phyloP scores from a whole-genome alignment of 352 stramenopile genomes.

The Lagenidium giganteum region DNA sequence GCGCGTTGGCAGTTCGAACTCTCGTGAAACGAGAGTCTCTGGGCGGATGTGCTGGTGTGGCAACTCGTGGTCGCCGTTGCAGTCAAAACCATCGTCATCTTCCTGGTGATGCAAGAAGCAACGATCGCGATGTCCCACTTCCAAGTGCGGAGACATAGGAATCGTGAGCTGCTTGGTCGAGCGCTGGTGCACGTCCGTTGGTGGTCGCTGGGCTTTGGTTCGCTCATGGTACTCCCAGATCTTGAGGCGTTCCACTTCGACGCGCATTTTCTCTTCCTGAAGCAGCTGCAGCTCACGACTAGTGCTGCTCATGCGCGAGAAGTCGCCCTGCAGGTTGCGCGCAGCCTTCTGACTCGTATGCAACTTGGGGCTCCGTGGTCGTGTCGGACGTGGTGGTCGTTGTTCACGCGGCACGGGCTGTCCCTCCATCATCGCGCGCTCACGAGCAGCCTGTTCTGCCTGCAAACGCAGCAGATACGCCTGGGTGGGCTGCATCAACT shows the following conservation, averaged over 20 bases:
- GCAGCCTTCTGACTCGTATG: conserved; percentile 23
- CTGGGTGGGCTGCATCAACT: conserved; percentile 51
- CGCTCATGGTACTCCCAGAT: conserved; percentile 64
- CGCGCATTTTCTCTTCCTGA: conserved; percentile 42
- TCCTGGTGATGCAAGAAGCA: conserved; percentile 18
- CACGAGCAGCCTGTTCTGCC: conserved; percentile 35
- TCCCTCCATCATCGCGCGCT: conserved; percentile 41
- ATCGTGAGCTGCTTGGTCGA: conserved; percentile 63
- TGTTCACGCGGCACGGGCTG: too few relatives aligned
- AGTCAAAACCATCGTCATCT: neutral
- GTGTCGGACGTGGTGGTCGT: conserved; percentile 35
- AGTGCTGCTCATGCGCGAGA: conserved; percentile 54
- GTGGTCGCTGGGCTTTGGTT: conserved; percentile 43
- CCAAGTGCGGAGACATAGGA: conserved; percentile 46
- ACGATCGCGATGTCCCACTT: conserved; percentile 37
- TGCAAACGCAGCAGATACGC: conserved; percentile 40
- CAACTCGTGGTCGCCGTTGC: too few relatives aligned
- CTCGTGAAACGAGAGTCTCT: conserved; percentile 21
- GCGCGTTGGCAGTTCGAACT: conserved; percentile 17
- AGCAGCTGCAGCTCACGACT: conserved; percentile 57
- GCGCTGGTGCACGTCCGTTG: conserved; percentile 46
- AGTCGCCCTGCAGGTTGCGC: conserved; percentile 33
- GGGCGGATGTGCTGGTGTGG: conserved; percentile 11
- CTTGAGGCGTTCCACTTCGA: conserved; percentile 54
- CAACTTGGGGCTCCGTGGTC: conserved; percentile 38